phyloP scores from a whole-genome alignment of 129 eudicot genomes.

The Pulicaria dysenterica region DNA sequence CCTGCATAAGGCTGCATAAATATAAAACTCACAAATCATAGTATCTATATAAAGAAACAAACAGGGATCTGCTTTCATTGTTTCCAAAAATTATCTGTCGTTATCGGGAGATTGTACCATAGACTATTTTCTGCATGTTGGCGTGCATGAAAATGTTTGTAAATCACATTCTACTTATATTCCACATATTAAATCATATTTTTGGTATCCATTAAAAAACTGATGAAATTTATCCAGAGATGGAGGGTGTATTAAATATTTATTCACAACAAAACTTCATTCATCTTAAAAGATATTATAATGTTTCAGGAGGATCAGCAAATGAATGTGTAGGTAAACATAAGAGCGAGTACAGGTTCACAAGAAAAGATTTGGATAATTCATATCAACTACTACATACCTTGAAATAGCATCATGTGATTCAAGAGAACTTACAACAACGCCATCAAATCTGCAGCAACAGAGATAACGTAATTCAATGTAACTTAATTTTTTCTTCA shows the following conservation, averaged over 20 bases:
- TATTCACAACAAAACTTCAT: conserved; percentile 4
- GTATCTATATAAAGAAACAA: conserved; percentile 35
- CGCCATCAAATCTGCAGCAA: conserved; percentile 82
- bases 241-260: background rate
- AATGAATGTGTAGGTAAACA: background rate
- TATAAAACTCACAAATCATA: conserved; percentile 67
- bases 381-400: conserved; percentile 39
- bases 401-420: conserved; percentile 81
- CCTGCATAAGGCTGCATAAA: conserved; percentile 99
- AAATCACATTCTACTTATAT: background rate
- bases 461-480: conserved; percentile 15
- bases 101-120: background rate
- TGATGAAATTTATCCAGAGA: background rate
- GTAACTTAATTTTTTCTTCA: conserved; percentile 5
- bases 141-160: background rate
- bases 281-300: conserved; percentile 16
- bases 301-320: conserved; percentile 1
- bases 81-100: background rate
- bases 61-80: conserved; percentile 13
- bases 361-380: background rate
- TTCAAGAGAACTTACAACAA: conserved; percentile 80
- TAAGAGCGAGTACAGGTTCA: conserved; percentile 7
- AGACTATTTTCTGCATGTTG: conserved; percentile 1
- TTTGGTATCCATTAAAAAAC: background rate
- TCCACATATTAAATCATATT: background rate